Conservation (phyloP, 2,329 filamentous ascomycete genomes). For the Fusarium succisae region DNA sequence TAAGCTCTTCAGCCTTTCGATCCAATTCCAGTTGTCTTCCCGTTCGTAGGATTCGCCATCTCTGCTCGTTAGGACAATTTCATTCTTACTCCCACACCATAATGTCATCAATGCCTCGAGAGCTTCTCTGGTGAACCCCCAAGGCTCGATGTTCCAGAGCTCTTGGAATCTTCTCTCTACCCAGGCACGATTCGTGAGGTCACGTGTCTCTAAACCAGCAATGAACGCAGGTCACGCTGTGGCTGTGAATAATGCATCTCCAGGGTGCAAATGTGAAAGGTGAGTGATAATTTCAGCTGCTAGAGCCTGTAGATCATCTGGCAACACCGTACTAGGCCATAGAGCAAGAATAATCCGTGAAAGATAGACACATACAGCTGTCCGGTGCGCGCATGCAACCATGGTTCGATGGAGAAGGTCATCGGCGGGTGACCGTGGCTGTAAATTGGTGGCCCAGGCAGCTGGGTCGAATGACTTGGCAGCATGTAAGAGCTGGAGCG, state of each 20-base stretch:
- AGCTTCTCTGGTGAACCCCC: background rate
- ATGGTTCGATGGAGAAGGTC: background rate
- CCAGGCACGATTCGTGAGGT: background rate
- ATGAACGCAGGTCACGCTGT: background rate
- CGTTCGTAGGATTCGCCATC: background rate
- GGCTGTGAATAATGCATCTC: background rate
- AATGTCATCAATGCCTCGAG: background rate
- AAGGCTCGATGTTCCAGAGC: background rate
- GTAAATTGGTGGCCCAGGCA: background rate
- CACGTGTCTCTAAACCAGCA: background rate
- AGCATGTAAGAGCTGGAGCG: background rate
- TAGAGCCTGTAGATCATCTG: background rate
- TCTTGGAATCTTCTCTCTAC: background rate
- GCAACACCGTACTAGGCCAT: background rate
- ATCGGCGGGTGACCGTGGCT: background rate
- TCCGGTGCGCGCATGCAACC: background rate
- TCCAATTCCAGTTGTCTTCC: background rate
- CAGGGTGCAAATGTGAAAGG: background rate
- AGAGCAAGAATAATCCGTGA: background rate
- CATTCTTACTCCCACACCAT: background rate
- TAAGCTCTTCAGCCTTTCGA: background rate
- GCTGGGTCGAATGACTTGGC: background rate
- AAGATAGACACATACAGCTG: background rate
- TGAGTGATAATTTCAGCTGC: background rate
- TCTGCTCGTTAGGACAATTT: rapidly evolving